phyloP scores from a whole-genome alignment of 1,284 basidiomycete genomes.

The Termitomyces sp. region DNA sequence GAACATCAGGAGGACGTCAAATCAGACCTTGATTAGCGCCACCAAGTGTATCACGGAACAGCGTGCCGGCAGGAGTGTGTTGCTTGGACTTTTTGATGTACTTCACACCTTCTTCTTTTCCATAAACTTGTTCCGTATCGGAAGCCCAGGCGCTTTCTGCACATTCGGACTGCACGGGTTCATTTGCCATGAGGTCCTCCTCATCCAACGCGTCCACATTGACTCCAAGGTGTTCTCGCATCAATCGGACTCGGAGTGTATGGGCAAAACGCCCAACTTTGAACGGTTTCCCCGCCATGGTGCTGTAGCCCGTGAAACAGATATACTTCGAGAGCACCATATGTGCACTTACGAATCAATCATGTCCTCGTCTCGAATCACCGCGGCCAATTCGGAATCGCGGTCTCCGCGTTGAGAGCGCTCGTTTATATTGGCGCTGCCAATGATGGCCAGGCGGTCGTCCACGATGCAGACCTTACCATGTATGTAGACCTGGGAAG shows the following conservation, averaged over 20 bases:
- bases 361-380: slow-evolving; percentile 96
- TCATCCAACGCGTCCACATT: slow-evolving; percentile 90
- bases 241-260: slow-evolving; percentile 86
- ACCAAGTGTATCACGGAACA: slow-evolving; percentile 36
- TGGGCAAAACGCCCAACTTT: slow-evolving; percentile 97
- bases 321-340: slow-evolving; percentile 6
- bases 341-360: slow-evolving; percentile 67
- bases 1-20: slow-evolving; percentile 9
- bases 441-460: slow-evolving; percentile 94
- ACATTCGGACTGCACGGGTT: slow-evolving; percentile 49
- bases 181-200: slow-evolving; percentile 61
- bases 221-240: slow-evolving; percentile 94
- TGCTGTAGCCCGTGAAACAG: slow-evolving; percentile 39
- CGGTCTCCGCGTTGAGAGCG: slow-evolving; percentile 93
- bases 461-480: slow-evolving; percentile 93
- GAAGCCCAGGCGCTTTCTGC: slow-evolving; percentile 76
- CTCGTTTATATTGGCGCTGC: slow-evolving; percentile 99
- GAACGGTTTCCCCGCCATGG: slow-evolving; percentile 93
- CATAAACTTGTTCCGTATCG: slow-evolving; percentile 63
- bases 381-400: slow-evolving; percentile 90
- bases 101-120: slow-evolving; percentile 38
- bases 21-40: slow-evolving; percentile 46
- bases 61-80: slow-evolving; percentile 30
- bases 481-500: slow-evolving; percentile 80
- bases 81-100: slow-evolving; percentile 37